Percentiles rank a stretch among this genome's conserved stretches.
Conservation (phyloP, 176 grass and related monocot genomes). For the Oropetium thomaeum region DNA sequence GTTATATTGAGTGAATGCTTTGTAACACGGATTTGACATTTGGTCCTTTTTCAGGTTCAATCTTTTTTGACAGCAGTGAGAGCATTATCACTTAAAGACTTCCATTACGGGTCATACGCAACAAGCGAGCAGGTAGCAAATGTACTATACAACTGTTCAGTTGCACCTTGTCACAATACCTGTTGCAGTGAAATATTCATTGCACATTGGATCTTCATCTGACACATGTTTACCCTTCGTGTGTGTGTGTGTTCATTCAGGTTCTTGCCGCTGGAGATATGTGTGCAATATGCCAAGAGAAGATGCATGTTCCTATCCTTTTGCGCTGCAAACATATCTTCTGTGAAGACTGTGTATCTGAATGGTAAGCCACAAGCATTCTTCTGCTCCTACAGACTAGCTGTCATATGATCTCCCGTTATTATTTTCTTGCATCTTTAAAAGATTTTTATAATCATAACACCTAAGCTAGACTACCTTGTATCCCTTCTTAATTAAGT, state of each 20-base stretch:
- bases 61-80: conserved; percentile 92
- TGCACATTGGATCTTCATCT: background rate
- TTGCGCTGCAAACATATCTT: conserved; percentile 87
- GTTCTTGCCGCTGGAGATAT: conserved; percentile 68
- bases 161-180: background rate
- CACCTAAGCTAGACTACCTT: background rate
- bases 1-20: background rate
- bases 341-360: conserved; percentile 88
- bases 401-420: background rate
- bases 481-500: background rate
- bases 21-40: background rate
- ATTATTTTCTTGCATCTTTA: background rate
- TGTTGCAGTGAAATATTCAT: background rate
- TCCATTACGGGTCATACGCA: conserved; percentile 87
- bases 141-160: background rate
- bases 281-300: conserved; percentile 95
- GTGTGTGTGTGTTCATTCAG: conserved; percentile 29
- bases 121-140: conserved; percentile 84
- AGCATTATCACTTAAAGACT: conserved; percentile 82
- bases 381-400: background rate
- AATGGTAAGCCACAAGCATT: conserved; percentile 49
- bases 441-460: background rate
- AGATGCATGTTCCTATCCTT: conserved; percentile 81
- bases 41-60: conserved; percentile 63
- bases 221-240: conserved; percentile 2